Conservation (phyloP, 768 basidiomycete species). For the Clavaria fumosa region DNA sequence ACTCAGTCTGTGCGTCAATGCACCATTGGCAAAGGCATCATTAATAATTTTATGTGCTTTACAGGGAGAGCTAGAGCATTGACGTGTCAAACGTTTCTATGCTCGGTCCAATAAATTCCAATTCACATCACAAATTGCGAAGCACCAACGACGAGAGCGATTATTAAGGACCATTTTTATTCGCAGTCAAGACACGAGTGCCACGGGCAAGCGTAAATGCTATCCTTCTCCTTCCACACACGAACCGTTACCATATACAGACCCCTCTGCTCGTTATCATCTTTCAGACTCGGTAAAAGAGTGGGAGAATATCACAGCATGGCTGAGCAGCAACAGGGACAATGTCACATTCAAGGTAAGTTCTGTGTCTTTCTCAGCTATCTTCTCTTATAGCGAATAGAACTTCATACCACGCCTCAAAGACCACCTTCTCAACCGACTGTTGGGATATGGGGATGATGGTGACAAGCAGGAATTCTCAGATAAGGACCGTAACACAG, state of each 20-base stretch:
- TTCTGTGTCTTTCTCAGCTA: slow-evolving; percentile 6
- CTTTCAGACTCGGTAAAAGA: slow-evolving; percentile 14
- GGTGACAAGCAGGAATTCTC: too few relatives aligned
- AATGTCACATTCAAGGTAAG: slow-evolving; percentile 7
- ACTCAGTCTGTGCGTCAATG: slow-evolving; percentile 8
- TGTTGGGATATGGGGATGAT: not conserved
- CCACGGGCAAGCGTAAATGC: slow-evolving; percentile 7
- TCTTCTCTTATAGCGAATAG: slow-evolving; percentile 4
- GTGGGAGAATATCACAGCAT: slow-evolving; percentile 12
- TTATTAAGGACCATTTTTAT: slow-evolving; percentile 5
- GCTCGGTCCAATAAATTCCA: slow-evolving; percentile 16
- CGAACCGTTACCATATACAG: slow-evolving; percentile 13
- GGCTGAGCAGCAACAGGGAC: slow-evolving; percentile 5
- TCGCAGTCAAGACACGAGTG: slow-evolving; percentile 1
- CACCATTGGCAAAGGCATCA: not conserved
- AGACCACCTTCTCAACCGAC: not conserved
- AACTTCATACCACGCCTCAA: not conserved
- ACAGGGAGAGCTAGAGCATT: slow-evolving; percentile 24
- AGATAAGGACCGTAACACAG: not conserved
- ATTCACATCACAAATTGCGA: slow-evolving; percentile 13
- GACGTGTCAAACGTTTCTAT: slow-evolving; percentile 18
- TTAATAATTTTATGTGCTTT: slow-evolving; percentile 5
- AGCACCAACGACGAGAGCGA: slow-evolving; percentile 6
- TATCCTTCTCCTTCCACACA: not conserved
- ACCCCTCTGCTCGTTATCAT: slow-evolving; percentile 14